Conservation (phyloP, 2,329 filamentous ascomycete species). For the Epichloe sibirici region DNA sequence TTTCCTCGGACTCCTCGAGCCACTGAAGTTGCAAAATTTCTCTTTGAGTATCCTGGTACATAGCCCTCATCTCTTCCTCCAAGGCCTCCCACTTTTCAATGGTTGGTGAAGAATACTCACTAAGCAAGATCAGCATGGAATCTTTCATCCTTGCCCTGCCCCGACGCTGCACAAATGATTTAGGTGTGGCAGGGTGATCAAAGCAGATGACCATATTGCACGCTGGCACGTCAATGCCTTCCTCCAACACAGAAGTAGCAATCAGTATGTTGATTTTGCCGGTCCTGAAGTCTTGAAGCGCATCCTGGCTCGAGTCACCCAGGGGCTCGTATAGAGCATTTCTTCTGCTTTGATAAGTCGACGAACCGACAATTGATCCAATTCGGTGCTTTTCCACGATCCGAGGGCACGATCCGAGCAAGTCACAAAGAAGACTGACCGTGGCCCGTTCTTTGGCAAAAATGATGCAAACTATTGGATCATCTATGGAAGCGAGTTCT, state of each 20-base stretch:
- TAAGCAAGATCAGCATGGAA: slow-evolving; percentile 38
- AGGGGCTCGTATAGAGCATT: slow-evolving; percentile 28
- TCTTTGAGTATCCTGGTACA: slow-evolving; percentile 54
- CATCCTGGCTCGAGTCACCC: slow-evolving; percentile 19
- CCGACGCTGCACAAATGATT: slow-evolving; percentile 46
- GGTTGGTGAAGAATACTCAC: slow-evolving; percentile 17
- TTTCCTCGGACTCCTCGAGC: slow-evolving; percentile 32
- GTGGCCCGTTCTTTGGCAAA: slow-evolving; percentile 55
- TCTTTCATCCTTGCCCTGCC: slow-evolving; percentile 38
- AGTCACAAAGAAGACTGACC: slow-evolving; percentile 44
- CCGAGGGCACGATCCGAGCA: slow-evolving; percentile 41
- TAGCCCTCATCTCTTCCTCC: slow-evolving; percentile 59
- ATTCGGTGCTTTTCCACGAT: slow-evolving; percentile 34
- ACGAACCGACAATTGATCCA: slow-evolving; percentile 44
- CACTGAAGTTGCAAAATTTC: slow-evolving; percentile 30
- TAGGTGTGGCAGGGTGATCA: slow-evolving; percentile 35
- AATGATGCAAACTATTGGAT: slow-evolving; percentile 44
- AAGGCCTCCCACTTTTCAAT: slow-evolving; percentile 47
- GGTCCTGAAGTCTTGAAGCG: slow-evolving; percentile 36
- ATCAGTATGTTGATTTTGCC: slow-evolving; percentile 46
- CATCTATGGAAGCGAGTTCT: slow-evolving; percentile 32
- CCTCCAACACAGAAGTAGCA: slow-evolving; percentile 52
- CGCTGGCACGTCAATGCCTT: slow-evolving; percentile 55
- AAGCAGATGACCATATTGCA: slow-evolving; percentile 52
- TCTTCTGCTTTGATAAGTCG: slow-evolving; percentile 22